phyloP scores from a whole-genome alignment of 768 basidiomycete species.

The Lentinula detonsa region DNA sequence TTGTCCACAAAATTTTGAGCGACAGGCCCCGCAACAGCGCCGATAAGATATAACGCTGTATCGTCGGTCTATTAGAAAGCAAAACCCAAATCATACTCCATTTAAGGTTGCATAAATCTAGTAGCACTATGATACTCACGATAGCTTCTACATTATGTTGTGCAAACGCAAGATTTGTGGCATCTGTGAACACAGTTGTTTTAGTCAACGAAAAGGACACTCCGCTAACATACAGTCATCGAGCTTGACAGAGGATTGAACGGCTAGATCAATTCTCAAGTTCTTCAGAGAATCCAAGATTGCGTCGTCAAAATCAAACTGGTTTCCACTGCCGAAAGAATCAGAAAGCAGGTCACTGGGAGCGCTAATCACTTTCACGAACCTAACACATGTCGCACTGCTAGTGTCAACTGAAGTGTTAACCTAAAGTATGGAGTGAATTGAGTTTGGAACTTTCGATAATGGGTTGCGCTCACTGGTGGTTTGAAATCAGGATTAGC shows the following conservation, averaged over 20 bases:
- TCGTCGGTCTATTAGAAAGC: slow-evolving; percentile 44
- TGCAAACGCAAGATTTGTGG: slow-evolving; percentile 50
- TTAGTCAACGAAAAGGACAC: neutral
- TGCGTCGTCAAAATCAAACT: slow-evolving; percentile 55
- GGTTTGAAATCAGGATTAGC: slow-evolving; percentile 45
- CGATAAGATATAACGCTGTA: slow-evolving; percentile 60
- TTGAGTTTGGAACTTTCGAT: neutral
- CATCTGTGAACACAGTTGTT: slow-evolving; percentile 25
- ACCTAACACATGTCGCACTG: slow-evolving; percentile 56
- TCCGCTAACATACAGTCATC: slow-evolving; percentile 52
- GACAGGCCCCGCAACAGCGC: slow-evolving; percentile 63
- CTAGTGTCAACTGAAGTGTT: slow-evolving; percentile 47
- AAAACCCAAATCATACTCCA: too few relatives aligned
- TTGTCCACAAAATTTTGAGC: slow-evolving; percentile 60
- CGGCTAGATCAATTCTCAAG: slow-evolving; percentile 50
- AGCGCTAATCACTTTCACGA: slow-evolving; percentile 4
- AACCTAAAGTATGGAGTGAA: slow-evolving; percentile 29
- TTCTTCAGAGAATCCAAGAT: slow-evolving; percentile 58
- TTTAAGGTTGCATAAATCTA: too few relatives aligned
- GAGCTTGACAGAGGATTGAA: slow-evolving; percentile 49
- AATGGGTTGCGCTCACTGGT: slow-evolving; percentile 29
- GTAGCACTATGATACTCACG: slow-evolving; percentile 24
- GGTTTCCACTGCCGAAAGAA: slow-evolving; percentile 42
- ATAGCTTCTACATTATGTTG: slow-evolving; percentile 51
- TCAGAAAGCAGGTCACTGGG: slow-evolving; percentile 1